Evolutionary conservation across 495 filamentous ascomycete genomes (phyloP), one percentile per base, ranked within the genome.

Genomic region (Aspergillus funiculosus): DNA sequence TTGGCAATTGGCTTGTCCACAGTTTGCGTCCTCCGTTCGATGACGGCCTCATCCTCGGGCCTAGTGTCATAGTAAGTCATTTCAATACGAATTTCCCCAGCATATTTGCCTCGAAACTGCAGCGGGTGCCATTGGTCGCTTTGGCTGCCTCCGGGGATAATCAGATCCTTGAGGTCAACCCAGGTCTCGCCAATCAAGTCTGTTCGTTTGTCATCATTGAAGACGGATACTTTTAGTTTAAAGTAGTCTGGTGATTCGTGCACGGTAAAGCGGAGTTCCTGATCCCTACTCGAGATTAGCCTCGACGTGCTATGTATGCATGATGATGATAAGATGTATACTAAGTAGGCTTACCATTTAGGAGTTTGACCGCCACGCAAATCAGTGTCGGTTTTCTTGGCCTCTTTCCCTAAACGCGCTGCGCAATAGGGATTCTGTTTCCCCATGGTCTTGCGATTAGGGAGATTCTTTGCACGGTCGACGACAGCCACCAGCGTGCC

Each of bases 381-480:
- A 67, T 99, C 94, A 5, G 90, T 95, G 20, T 86, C 86, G 1
- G 92, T 99, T 69, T 95, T 95, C 75, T 94, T 95, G 13, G 91
- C 94, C 66, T 97, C 91, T 63, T 99, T 99, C 7, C 91, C 92
- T 22, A 99, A 66, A 32, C 92, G 76, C 26, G 87, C 89, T 35
- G 94, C 91, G 66, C 89, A 95, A 61, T 96, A 99, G 5, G 94
- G 90, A 62, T 96, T 89, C 68, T 99, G 92, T 69, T 99, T 99
- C 43, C 94, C 91, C 75, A 97, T 94, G 2, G 88, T 88, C 72
- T 91, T 91, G 49, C 88, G 72, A 64, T 97, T 99, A 29, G 94
- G 92, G 43, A 99, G 72, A 61, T 99, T 99, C 77, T 94, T 97
- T 6, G 85, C 87, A 35, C 86, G 78, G 64, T 99, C 94, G 50